Evolutionary conservation across 139 green algal genomes (phyloP).

Genomic region (Volvox africanus): DNA sequence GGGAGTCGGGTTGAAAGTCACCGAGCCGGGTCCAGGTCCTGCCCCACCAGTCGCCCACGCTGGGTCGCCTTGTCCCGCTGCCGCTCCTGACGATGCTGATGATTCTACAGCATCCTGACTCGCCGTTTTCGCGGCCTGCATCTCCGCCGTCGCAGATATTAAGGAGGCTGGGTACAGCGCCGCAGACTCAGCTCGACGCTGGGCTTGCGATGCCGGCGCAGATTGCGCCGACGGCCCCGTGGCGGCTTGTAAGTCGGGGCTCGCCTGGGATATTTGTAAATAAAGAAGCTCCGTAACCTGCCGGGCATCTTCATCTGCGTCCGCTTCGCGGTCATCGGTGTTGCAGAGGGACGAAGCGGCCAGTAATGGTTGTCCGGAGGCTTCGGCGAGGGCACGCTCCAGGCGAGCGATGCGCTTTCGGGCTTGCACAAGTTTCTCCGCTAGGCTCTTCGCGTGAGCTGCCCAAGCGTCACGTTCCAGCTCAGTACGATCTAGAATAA

Average conservation of each 20-base stretch:
- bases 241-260: not conserved
- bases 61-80: no score
- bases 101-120: no score
- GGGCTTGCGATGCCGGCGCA: not conserved
- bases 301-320: not conserved
- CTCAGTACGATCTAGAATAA: conserved; percentile 38
- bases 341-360: not conserved
- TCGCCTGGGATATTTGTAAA: not conserved
- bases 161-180: conserved; percentile 26
- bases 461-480: conserved; percentile 64
- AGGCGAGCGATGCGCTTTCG: conserved; percentile 37
- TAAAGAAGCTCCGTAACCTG: conserved; percentile 22
- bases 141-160: conserved; percentile 10
- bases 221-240: not conserved
- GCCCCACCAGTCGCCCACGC: not conserved
- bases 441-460: conserved; percentile 51
- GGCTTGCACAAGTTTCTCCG: conserved; percentile 43
- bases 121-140: not conserved
- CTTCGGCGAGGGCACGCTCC: not conserved
- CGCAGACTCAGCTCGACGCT: not conserved
- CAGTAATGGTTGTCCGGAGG: not conserved
- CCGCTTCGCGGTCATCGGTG: not conserved
- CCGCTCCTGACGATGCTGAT: no score
- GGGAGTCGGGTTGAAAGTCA: conserved; percentile 25
- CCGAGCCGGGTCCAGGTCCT: not conserved